These are phyloP conservation scores for Bothriochloa decipiens DNA, from an alignment of 176 grass and related monocot genomes.

Conservation along the genomic window DNA sequence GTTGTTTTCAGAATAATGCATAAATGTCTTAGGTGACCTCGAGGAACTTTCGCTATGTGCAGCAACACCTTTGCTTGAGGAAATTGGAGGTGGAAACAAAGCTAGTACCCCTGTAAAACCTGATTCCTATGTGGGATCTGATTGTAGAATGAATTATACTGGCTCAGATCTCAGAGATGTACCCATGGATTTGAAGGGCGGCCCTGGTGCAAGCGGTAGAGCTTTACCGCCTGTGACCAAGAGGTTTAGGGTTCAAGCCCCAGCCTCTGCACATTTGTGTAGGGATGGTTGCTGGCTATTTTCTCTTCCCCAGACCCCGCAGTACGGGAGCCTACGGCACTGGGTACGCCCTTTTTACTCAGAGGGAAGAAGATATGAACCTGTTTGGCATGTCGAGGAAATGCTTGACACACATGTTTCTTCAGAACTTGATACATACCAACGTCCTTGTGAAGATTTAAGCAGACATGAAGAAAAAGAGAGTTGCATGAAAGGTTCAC, in stretches of 20 bases:
- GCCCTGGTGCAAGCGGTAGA: no score
- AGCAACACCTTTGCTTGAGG: not conserved
- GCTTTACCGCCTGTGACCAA: no score
- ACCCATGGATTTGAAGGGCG: slow-evolving; percentile 7
- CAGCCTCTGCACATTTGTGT: no score
- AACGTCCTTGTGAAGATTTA: slow-evolving; percentile 29
- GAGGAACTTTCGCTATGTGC: not conserved
- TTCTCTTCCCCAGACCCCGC: no score
- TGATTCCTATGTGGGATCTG: no score
- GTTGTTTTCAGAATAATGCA: slow-evolving; percentile 15
- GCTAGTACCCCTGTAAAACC: no score
- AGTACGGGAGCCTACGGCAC: no score
- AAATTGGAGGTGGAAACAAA: no score
- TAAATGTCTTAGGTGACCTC: slow-evolving; percentile 36
- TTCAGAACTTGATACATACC: slow-evolving; percentile 28
- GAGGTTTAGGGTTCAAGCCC: no score
- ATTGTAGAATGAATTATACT: not conserved
- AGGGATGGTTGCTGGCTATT: no score
- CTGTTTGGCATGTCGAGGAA: not conserved
- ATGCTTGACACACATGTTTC: slow-evolving; percentile 8
- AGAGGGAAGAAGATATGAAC: slow-evolving; percentile 9
- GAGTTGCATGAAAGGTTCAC: not conserved
- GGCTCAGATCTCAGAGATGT: slow-evolving; percentile 28
- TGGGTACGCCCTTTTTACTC: no score
- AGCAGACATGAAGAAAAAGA: slow-evolving; percentile 16